Base-by-base conservation (phyloP, 495 filamentous ascomycete genomes). In the Penicillium riverlandense region DNA sequence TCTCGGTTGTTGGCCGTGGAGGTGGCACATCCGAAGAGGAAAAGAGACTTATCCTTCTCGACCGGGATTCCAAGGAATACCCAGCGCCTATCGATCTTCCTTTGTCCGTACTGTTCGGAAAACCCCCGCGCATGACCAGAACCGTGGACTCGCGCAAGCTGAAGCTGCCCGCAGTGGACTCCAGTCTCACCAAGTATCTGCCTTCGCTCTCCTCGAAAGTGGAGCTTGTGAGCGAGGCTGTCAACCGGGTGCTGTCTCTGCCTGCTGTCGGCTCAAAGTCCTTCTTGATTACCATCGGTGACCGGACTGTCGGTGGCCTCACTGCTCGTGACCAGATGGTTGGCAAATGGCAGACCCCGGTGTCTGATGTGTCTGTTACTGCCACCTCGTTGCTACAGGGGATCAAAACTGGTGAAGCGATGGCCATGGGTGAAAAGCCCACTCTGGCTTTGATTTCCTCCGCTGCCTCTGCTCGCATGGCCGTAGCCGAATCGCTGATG, bases 371-470 rank as follows among this genome's bases (percentile, higher is more conserved):
- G 35, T 88, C 88, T 4, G 90, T 98, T 13, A 97, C 91, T 9
- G 81, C 85, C 0, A 87, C 90, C 0, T 83, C 88, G 1, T 77
- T 97, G 49, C 77, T 75, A 29, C 60, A 78, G 12, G 84, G 82
- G 12, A 72, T 84, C 6, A 83, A 75, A 55, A 88, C 87, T 37
- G 92, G 92, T 48, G 92, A 97, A 64, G 88, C 90, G 7, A 95
- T 96, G 88, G 86, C 89, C 0, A 95, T 96, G 83, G 92, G 92
- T 29, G 91, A 97, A 66, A 95, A 86, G 67, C 90, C 94, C 11
- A 85, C 81, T 0, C 65, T 97, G 33, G 94, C 94, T 11, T 71
- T 97, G 8, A 95, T 98, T 41, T 95, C 87, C 10, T 80, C 90
- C 8, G 87, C 83, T 38, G 88, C 92, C n/a, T 96, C 92, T 16